Evolutionary conservation across 495 filamentous ascomycete genomes (phyloP).

Genomic region (Massariosphaeria phaeospora): DNA sequence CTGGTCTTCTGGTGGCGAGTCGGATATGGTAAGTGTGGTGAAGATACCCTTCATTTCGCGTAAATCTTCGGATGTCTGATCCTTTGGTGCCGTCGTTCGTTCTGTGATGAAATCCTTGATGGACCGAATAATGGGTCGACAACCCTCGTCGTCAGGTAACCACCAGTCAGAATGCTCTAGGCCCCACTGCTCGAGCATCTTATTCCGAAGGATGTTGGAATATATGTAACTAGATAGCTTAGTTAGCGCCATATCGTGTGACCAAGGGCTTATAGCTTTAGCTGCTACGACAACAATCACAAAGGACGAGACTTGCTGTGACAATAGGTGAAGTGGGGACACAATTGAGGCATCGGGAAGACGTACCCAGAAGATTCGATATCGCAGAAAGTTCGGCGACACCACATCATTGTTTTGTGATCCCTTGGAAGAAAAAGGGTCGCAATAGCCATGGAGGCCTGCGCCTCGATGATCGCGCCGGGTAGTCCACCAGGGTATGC

Average conservation of each 20-base stretch:
- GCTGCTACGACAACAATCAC: neutral
- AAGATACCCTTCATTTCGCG: slow-evolving; percentile 75
- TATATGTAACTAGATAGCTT: slow-evolving; percentile 66
- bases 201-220: slow-evolving; percentile 64
- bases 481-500: slow-evolving; percentile 64
- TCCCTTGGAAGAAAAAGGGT: slow-evolving; percentile 74
- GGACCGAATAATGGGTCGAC: slow-evolving; percentile 62
- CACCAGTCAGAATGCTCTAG: slow-evolving; percentile 73
- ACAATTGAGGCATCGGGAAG: neutral
- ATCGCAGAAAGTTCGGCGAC: slow-evolving; percentile 68
- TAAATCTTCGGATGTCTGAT: slow-evolving; percentile 61
- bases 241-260: slow-evolving; percentile 15
- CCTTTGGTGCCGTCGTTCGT: slow-evolving; percentile 54
- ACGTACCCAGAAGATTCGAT: slow-evolving; percentile 82
- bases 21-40: slow-evolving; percentile 29
- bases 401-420: slow-evolving; percentile 71
- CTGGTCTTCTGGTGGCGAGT: slow-evolving; percentile 17
- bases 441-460: slow-evolving; percentile 71
- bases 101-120: slow-evolving; percentile 75
- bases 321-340: neutral
- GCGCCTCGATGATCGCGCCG: slow-evolving; percentile 65
- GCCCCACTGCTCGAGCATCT: slow-evolving; percentile 67
- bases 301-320: neutral
- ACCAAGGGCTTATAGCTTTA: neutral
- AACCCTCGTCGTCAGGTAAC: slow-evolving; percentile 76